These are phyloP conservation scores for Trichosporon ovoides DNA, from an alignment of 1,284 basidiomycete genomes.

Conservation along the genomic window DNA sequence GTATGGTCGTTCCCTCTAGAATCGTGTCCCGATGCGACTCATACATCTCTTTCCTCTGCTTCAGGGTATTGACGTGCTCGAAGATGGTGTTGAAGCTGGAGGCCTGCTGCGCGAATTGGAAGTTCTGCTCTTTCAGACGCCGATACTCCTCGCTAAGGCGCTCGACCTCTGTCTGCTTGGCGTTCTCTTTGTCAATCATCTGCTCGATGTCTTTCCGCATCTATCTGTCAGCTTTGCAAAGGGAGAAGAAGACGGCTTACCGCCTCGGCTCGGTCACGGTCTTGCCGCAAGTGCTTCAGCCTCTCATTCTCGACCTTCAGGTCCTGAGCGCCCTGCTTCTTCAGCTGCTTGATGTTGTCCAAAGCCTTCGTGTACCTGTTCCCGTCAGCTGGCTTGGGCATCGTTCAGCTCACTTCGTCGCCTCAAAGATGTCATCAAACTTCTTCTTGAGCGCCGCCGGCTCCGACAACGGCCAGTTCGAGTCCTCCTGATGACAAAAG, in stretches of 20 bases:
- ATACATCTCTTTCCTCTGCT: constrained; percentile 62
- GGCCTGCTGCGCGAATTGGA: constrained; percentile 74
- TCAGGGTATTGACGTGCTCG: constrained; percentile 63
- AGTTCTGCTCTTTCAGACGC: constrained; percentile 65
- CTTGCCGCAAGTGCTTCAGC: constrained; percentile 69
- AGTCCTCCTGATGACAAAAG: constrained; percentile 99
- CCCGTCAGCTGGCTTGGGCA: not conserved
- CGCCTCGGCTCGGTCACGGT: constrained; percentile 80
- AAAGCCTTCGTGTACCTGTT: constrained; percentile 93
- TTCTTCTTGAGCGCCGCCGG: constrained; percentile 91
- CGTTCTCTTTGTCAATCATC: constrained; percentile 61
- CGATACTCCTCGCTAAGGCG: constrained; percentile 65
- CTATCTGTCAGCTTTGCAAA: constrained; percentile 14
- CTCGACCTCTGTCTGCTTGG: constrained; percentile 71
- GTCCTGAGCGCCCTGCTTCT: constrained; percentile 85
- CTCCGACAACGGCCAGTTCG: constrained; percentile 95
- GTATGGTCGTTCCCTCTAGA: constrained; percentile 55
- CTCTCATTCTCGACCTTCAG: constrained; percentile 90
- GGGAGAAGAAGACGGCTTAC: constrained; percentile 33
- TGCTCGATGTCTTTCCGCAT: constrained; percentile 48
- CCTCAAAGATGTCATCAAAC: constrained; percentile 99
- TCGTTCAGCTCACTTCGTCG: constrained; percentile 69
- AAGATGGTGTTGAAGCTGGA: constrained; percentile 80
- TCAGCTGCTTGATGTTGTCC: constrained; percentile 79
- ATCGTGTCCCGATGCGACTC: constrained; percentile 62